phyloP scores from a whole-genome alignment of 345 rosid species.

The Moricandia moricandioides region DNA sequence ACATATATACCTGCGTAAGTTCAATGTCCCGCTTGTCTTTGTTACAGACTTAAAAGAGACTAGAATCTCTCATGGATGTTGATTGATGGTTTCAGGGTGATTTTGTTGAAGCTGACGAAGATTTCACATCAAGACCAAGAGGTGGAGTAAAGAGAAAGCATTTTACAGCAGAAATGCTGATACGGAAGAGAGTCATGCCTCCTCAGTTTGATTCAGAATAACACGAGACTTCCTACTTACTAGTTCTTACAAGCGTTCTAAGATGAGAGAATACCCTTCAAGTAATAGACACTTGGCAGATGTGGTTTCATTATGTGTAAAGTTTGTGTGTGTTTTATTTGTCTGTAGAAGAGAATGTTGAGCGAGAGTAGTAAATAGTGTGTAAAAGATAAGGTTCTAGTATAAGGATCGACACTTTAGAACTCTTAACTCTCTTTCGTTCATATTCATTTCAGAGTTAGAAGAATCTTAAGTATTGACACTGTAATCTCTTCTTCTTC shows the following conservation, averaged over 20 bases:
- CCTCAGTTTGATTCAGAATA: conserved; percentile 33
- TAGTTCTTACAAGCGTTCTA: conserved; percentile 3
- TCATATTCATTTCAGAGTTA: neutral
- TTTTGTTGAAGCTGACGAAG: conserved; percentile 62
- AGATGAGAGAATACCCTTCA: too few species aligned
- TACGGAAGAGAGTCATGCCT: conserved; percentile 61
- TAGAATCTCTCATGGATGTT: neutral
- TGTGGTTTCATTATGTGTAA: neutral
- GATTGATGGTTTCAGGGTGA: conserved; percentile 56
- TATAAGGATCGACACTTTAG: neutral
- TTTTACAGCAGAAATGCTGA: conserved; percentile 53
- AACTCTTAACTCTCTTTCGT: neutral
- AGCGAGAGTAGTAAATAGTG: neutral
- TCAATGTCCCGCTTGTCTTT: neutral
- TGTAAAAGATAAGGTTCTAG: neutral
- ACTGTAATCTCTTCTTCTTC: conserved; percentile 18
- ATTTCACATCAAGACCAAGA: conserved; percentile 64
- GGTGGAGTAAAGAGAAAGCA: conserved; percentile 74
- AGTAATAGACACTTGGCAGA: neutral
- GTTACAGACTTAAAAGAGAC: neutral
- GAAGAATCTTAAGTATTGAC: neutral
- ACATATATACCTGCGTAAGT: conserved; percentile 60
- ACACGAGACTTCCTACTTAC: conserved; percentile 15
- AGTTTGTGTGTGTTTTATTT: neutral
- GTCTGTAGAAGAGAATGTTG: neutral